Base-by-base conservation (phyloP, 2,329 filamentous ascomycete species). In the Aspergillus thermomutatus region DNA sequence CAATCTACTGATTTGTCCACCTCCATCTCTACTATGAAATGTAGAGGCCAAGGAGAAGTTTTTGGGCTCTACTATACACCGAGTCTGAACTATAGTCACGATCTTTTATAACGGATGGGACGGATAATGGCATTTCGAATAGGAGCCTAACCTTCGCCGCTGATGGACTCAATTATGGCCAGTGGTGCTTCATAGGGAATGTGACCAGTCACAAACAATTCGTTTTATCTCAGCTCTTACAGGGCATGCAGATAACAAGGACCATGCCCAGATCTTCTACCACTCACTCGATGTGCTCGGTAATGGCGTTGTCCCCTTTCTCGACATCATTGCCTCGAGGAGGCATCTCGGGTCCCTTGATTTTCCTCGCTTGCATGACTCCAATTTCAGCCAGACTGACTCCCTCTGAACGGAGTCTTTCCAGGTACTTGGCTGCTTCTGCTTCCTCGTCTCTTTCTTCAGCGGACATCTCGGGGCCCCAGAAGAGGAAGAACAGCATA, bases 381-480 rank as follows among this genome's bases (percentile, higher is more conserved):
- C 31, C 31, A 37, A 37, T 37, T 17, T 37, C 31, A 37, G 5
- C 31, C 14, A 37, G 31, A n/a, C 31, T 17, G 31, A 17, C 31
- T 17, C 31, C 31, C 14, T 37, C 31, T 3, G 1, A 37, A 37
- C 31, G 31, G 6, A 37, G 31, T 7, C 17, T 37, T 37, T 37
- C 31, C 14, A 37, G 31, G 14, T 43, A 23, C 40, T 43, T 23
- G 19, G 64, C 55, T 4, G 60, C 60, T 25, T 60, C 55, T 2
- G 67, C 64, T 54, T 68, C 64, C 55, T 65, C 62, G 23, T 66
- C 56, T 2, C 66, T 52, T 52, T 70, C 67, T 25, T 67, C 60
- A 41, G 68, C 64, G 4, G 63, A 67, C 60, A 66, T 70, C 34
- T 71, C 66, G 1, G 66, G 61, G 3, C 71, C 69, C 57, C 19